Conservation (phyloP, 1,284 basidiomycete genomes). For the Melampsora americana region DNA sequence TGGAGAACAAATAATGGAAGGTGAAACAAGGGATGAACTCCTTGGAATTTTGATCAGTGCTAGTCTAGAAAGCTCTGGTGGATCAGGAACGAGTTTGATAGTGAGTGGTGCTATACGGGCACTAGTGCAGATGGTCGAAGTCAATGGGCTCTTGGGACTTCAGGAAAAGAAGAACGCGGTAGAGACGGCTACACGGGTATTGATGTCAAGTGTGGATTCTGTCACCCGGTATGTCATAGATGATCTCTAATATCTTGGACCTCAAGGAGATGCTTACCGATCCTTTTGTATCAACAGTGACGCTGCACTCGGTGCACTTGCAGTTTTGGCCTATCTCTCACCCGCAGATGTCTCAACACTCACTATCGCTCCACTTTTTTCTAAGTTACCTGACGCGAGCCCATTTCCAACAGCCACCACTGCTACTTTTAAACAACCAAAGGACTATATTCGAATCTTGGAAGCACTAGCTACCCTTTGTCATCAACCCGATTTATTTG, state of each 20-base stretch:
- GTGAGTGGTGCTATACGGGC: constrained; percentile 20
- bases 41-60: constrained; percentile 22
- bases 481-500: constrained; percentile 72
- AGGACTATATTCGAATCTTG: constrained; percentile 68
- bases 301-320: constrained; percentile 67
- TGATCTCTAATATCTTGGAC: not conserved
- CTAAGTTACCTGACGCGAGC: constrained; percentile 57
- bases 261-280: not conserved
- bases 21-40: constrained; percentile 18
- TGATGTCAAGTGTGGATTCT: constrained; percentile 11
- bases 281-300: constrained; percentile 59
- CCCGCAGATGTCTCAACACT: constrained; percentile 70
- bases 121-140: constrained; percentile 15
- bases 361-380: constrained; percentile 76
- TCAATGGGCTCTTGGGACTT: constrained; percentile 11
- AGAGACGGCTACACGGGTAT: constrained; percentile 19
- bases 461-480: constrained; percentile 72
- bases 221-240: constrained; percentile 17
- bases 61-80: constrained; percentile 10
- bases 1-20: not conserved
- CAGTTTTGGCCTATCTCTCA: constrained; percentile 64
- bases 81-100: not conserved
- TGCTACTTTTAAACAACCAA: not conserved
- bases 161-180: constrained; percentile 20
- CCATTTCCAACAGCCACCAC: constrained; percentile 9